These are phyloP conservation scores for Sanghuangporus baumii DNA, from an alignment of 1,284 basidiomycete species.

Conservation along the genomic window DNA sequence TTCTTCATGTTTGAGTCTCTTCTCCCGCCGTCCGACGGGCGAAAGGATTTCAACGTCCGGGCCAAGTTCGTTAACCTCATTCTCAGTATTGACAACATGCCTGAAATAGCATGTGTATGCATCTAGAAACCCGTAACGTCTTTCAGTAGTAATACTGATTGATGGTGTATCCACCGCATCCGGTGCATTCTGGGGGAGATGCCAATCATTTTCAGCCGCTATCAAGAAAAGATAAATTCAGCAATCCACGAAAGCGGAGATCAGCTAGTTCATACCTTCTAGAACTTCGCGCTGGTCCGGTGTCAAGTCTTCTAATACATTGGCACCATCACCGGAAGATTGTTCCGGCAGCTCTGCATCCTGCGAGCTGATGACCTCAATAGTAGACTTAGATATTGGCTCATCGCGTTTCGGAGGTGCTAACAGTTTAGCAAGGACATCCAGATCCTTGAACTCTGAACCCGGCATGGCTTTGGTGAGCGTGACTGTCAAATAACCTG, in stretches of 20 bases:
- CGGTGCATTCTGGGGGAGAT: constrained; percentile 56
- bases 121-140: constrained; percentile 68
- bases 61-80: constrained; percentile 75
- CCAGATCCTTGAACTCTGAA: constrained; percentile 66
- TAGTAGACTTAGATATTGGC: constrained; percentile 36
- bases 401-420: constrained; percentile 49
- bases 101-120: constrained; percentile 67
- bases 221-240: not conserved
- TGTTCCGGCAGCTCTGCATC: constrained; percentile 21
- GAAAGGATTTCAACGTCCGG: constrained; percentile 50
- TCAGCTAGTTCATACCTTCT: constrained; percentile 38
- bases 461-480: constrained; percentile 62
- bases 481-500: constrained; percentile 65
- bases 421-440: constrained; percentile 67
- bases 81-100: constrained; percentile 64
- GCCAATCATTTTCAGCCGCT: constrained; percentile 78
- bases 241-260: constrained; percentile 8
- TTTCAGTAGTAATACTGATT: constrained; percentile 37
- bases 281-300: constrained; percentile 45
- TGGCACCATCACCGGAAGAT: constrained; percentile 33
- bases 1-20: constrained; percentile 54
- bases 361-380: constrained; percentile 57
- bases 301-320: constrained; percentile 35
- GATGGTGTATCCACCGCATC: constrained; percentile 28
- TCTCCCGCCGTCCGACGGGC: constrained; percentile 38